Evolutionary conservation across 495 filamentous ascomycete genomes (phyloP), one percentile per base, ranked within the genome.

Genomic region (Platismatia glauca): DNA sequence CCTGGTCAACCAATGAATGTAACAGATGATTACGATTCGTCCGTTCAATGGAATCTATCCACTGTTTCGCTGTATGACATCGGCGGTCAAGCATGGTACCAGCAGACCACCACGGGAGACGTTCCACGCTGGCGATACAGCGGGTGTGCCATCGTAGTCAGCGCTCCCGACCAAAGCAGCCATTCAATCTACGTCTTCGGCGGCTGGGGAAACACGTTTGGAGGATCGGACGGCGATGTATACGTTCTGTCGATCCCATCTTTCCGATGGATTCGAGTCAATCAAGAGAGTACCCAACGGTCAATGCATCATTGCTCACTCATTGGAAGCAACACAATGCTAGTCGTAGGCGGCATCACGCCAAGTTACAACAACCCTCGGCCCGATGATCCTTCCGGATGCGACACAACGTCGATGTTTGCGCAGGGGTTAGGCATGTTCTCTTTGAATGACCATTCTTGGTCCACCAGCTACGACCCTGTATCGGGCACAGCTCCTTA

Each of bases 131-230:
- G 64, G 64, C 60, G 60, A 24, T 55, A 59, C 9, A 48, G 31
- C 24, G 64, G 64, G 16, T 66, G 64, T 41, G 53, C 64, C 24
- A 43, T 66, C 4, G 56, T 39, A 35, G 57, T 50, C 7, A 66
- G 60, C 48, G 64, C 60, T 59, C 46, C 60, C 5, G 64, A 66
- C 33, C 24, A 60, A 33, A 66, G 64, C 38, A 66, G 64, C 52
- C 64, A 66, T 15, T 66, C 64, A 22, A 63, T 66, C 44, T 66
- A 66, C 61, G 60, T 63, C 13, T 66, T 66, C 48, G 64, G 64
- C 31, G 64, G 64, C 12, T 66, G 60, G 64, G 56, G 56, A 7
- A 59, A 55, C n/a, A 63, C 27, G 7, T 44, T 39, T 18, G 41
- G 38, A 46, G 41, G 16, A n/a, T 59, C 53, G 7, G 60, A 66